Percentiles rank a stretch among this genome's conserved stretches.
These are phyloP conservation scores for Podospora pseudoanserina DNA, from an alignment of 495 filamentous ascomycete genomes.

Conservation along the genomic window DNA sequence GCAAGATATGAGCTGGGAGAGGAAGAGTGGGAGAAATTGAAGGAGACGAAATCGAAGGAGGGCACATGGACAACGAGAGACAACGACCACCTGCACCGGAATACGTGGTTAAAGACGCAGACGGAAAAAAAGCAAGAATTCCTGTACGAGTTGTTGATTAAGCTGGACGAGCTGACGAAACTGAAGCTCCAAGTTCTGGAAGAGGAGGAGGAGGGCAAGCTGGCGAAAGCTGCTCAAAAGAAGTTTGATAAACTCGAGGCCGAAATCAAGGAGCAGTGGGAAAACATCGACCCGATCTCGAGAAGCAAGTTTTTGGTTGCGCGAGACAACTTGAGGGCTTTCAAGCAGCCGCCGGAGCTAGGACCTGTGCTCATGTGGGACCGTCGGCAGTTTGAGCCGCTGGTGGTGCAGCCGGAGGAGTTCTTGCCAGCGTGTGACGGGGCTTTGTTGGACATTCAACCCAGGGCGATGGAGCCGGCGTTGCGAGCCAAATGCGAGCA, in stretches of 20 bases:
- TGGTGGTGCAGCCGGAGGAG: conserved; percentile 48
- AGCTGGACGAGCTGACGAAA: not conserved
- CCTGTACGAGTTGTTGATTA: conserved; percentile 8
- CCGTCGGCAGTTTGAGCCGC: conserved; percentile 52
- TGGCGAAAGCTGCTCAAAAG: not conserved
- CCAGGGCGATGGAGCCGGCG: conserved; percentile 34
- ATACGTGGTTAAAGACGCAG: not conserved
- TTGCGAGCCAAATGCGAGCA: conserved; percentile 36
- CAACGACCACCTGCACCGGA: not conserved
- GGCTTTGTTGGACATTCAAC: conserved; percentile 46
- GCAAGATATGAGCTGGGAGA: not conserved
- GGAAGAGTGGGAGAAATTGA: not conserved
- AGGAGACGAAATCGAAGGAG: not conserved
- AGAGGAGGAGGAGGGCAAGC: not conserved
- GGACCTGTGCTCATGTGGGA: conserved; percentile 57
- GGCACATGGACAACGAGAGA: not conserved
- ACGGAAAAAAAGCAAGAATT: not conserved
- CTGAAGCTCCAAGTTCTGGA: not conserved
- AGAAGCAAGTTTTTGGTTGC: conserved; percentile 28
- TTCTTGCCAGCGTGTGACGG: conserved; percentile 46
- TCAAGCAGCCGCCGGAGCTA: conserved; percentile 34
- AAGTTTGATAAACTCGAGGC: not conserved
- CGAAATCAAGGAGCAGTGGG: conserved; percentile 14
- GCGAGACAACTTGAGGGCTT: conserved; percentile 47
- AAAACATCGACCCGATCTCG: conserved; percentile 22